Evolutionary conservation across 164 flowering plant genomes (phyloP), one percentile per base, ranked within the genome.

Genomic region (Vitis labrusca): DNA sequence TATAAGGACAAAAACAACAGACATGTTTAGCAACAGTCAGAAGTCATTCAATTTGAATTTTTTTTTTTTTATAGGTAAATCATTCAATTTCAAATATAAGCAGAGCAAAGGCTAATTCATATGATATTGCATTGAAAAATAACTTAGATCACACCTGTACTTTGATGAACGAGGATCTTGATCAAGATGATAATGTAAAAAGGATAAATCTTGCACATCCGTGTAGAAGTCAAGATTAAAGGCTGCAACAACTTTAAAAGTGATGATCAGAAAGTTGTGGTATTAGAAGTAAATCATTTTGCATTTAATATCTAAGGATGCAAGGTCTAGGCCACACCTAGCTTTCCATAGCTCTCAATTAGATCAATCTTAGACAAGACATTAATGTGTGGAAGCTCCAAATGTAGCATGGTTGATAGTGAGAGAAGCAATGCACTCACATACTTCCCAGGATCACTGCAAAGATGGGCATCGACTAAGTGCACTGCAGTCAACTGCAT

Each of bases 301-400:
- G 66, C 7, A 63, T 44, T n/a, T 57, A 7, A 29, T 50, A 5
- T 23, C 16, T 14, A 23, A 5, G 15, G 48, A 53, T 17, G 60
- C 11, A 58, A 61, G 55, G 27, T 55, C 32, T 48, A 32, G 66
- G 55, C n/a, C 78, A 51, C 53, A 91, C 97, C 97, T 80, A 95
- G 89, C 80, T 84, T 92, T 71, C 99, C 98, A 44, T 92, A 92
- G 83, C 78, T 92, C 80, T 91, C 99, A 74, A 92, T 92, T 3
- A 95, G 85, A 82, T 95, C 97, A 64, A 95, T 95, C 81, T 92
- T 95, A 59, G 99, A 95, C 79, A 95, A 79, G 65, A 91, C 98
- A 79, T 95, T 95, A 75, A 95, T 77, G 72, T 95, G 98, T 19
- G 99, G 98, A 70, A 92, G 96, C 66, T 91, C 99, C 80, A 95